Conservation (phyloP, 2,329 filamentous ascomycete genomes). For the Fusarium redolens region DNA sequence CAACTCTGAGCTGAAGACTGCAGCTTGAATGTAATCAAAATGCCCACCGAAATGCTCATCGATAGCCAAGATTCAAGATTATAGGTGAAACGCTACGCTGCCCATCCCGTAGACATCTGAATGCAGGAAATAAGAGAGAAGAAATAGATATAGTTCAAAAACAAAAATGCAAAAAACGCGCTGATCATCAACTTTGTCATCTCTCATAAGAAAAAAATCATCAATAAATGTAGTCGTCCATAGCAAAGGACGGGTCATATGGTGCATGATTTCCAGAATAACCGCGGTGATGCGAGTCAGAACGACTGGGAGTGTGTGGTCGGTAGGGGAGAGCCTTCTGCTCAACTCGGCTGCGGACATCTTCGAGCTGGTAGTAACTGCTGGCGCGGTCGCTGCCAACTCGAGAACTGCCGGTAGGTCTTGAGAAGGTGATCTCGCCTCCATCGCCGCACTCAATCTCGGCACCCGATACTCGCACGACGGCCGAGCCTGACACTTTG, state of each 20-base stretch:
- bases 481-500: slow-evolving; percentile 66
- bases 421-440: slow-evolving; percentile 68
- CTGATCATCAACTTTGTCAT: slow-evolving; percentile 47
- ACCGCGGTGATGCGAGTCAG: slow-evolving; percentile 55
- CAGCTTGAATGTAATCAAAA: slow-evolving; percentile 11
- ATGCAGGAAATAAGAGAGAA: slow-evolving; percentile 29
- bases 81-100: slow-evolving; percentile 18
- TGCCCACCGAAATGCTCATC: slow-evolving; percentile 20
- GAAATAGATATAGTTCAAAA: slow-evolving; percentile 33
- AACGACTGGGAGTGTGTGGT: slow-evolving; percentile 61
- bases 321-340: slow-evolving; percentile 57
- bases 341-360: slow-evolving; percentile 58
- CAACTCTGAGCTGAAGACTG: slow-evolving; percentile 32
- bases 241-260: slow-evolving; percentile 47
- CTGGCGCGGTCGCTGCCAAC: slow-evolving; percentile 64
- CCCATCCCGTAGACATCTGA: slow-evolving; percentile 10
- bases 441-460: slow-evolving; percentile 70
- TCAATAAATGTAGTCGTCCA: slow-evolving; percentile 47
- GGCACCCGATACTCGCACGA: slow-evolving; percentile 66
- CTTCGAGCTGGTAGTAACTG: slow-evolving; percentile 61
- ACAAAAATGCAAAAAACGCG: slow-evolving; percentile 31
- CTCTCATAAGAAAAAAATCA: slow-evolving; percentile 44
- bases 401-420: slow-evolving; percentile 48
- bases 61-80: slow-evolving; percentile 32
- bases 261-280: slow-evolving; percentile 48